Base-by-base conservation (phyloP, 164 flowering plant genomes). In the Chimonanthus salicifolius region DNA sequence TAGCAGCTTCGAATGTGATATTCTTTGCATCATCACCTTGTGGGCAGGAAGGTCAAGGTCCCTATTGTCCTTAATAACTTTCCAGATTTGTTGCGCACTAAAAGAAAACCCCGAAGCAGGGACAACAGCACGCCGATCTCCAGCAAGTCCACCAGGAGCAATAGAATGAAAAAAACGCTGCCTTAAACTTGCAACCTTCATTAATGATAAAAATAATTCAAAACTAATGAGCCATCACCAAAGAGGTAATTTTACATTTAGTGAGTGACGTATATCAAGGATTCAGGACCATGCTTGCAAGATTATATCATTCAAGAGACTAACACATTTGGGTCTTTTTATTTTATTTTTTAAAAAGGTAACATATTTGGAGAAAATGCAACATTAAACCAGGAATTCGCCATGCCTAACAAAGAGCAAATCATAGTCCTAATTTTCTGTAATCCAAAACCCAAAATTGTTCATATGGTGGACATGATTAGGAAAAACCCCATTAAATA, bases 21-120 rank as follows among this genome's bases (percentile, higher is more conserved):
- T 66, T 51, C 49, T 68, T 71, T 46, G 72, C 67, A 46, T 68
- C 60, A 45, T 81, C 73, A 96, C 99, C 92, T 96, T 96, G 84
- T 96, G 99, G 10, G 99, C 99, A 75, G 99, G 99, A 82, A 96
- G 94, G 78, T 96, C 97, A 78, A 96, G 94, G 82, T 96, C 99
- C 81, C 83, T 92, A 84, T 96, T 96, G 80, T 96, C 99, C 83
- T 90, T 94, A 62, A 96, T 96, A 64, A 91, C 80, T 86, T 88
- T 89, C 99, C 99, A 96, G 8, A 96, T 96, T 72, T 94, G 90
- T 76, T 92, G 98, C 13, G 97, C 89, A 80, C 99, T 96, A 77
- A 92, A 96, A 73, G 95, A 86, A 85, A 96, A 96, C 21, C 99
- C 99, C 71, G 99, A 92, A 70, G 98, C 97, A 82, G 99, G 98